A percentile compares a stretch with the other conserved stretches of the same genome.
Evolutionary conservation across 2,329 filamentous ascomycete genomes (phyloP).

Genomic region (Colletotrichum sp.): DNA sequence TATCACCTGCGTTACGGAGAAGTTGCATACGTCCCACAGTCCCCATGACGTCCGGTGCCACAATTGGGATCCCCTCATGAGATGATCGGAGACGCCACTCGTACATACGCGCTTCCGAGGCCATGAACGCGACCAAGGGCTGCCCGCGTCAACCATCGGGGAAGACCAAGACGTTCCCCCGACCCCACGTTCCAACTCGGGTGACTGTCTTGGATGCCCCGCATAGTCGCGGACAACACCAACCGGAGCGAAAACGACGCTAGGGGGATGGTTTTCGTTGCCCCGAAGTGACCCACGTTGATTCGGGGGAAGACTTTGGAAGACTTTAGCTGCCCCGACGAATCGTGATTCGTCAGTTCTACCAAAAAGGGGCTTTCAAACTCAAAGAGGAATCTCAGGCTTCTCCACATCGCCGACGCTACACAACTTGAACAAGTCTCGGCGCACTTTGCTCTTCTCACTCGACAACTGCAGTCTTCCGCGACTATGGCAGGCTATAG

Average conservation of each 20-base stretch:
- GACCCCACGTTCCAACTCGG: not conserved
- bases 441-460: not conserved
- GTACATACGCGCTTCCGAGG: not conserved
- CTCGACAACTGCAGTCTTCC: not conserved
- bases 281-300: conserved; percentile 1
- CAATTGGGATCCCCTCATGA: not conserved
- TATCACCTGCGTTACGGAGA: not conserved
- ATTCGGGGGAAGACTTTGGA: conserved; percentile 20
- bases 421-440: not conserved
- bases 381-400: not conserved
- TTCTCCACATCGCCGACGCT: conserved; percentile 1
- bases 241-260: conserved; percentile 25
- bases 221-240: not conserved
- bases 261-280: conserved; percentile 19
- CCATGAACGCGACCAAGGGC: not conserved
- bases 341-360: conserved; percentile 11
- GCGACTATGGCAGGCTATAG: too few species aligned
- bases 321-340: conserved; percentile 26
- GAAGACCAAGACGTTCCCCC: not conserved
- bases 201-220: not conserved
- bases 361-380: not conserved
- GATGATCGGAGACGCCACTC: not conserved
- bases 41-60: not conserved
- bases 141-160: not conserved
- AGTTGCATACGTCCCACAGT: not conserved